Base-by-base conservation (phyloP, 1,139 yeast species). In the Debaryomyces psychrophilus region DNA sequence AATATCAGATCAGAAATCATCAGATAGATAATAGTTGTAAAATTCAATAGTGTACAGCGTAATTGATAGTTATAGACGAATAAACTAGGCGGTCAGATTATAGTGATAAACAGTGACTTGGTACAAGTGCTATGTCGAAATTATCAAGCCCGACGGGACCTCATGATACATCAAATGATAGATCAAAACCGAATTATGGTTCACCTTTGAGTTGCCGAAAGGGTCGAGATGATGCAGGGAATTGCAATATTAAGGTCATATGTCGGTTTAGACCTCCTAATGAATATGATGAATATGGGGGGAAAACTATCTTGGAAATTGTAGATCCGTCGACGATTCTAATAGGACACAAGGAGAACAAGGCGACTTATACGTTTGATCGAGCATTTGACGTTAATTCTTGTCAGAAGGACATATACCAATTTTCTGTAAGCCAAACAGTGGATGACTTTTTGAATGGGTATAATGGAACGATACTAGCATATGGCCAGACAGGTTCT, bases 401-500 rank as follows among this genome's bases (percentile, higher is more conserved):
- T 3, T 57, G 75, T 1, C 96, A 87, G 58, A 54, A 59, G n/a
- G 84, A 84, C 8, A 68, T 90, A 3, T 88, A 83, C 59, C 76
- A 83, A 8, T 81, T 76, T 58, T 77, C 89, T 2, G 76, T 86
- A 12, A 61, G 68, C 39, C 80, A 75, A 37, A 82, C 82, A 2
- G 85, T 85, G 2, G 85, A 82, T 41, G 93, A 86, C 54, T 72
- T 89, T 33, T 75, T 89, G 51, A 74, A 77, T 35, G 97, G 97
- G 0, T 89, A 87, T 60, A 89, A 90, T 62, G 93, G 95, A 17
- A 84, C 96, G 0, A 85, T 90, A 0, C 68, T 90, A 38, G 92
- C 96, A 1, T 90, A 89, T 63, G 97, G 97, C 6, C 96, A 88
- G 61, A 86, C 95, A 0, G 95, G 96, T 0, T 80, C 95, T 1